Percentiles rank a stretch among this genome's conserved stretches.
Evolutionary conservation across 495 filamentous ascomycete species (phyloP).

Genomic region (Aspergillus saccharolyticus): DNA sequence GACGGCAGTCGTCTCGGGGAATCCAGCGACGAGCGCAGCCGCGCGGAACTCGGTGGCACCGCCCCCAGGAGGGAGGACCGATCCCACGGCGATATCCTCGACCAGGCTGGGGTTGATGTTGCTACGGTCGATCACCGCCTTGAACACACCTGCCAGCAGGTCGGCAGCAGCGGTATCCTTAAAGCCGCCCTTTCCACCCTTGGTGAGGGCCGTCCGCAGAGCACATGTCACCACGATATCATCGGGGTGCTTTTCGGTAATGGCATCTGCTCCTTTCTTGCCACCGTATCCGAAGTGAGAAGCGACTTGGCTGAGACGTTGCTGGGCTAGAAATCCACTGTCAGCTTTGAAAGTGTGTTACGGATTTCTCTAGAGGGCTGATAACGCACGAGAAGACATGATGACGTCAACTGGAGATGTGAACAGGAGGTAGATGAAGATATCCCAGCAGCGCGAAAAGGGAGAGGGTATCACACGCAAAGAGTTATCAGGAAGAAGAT

Average conservation of each 20-base stretch:
- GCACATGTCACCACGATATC: slow-evolving; percentile 89
- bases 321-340: slow-evolving; percentile 40
- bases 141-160: slow-evolving; percentile 78
- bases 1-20: slow-evolving; percentile 77
- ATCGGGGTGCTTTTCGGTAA: slow-evolving; percentile 61
- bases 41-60: slow-evolving; percentile 97
- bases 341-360: neutral
- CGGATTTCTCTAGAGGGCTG: neutral
- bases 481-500: neutral
- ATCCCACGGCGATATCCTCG: slow-evolving; percentile 89
- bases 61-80: slow-evolving; percentile 85
- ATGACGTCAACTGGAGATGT: slow-evolving; percentile 30
- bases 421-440: slow-evolving; percentile 5
- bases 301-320: slow-evolving; percentile 59
- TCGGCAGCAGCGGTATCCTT: slow-evolving; percentile 89
- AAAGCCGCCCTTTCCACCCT: slow-evolving; percentile 87
- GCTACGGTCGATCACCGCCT: slow-evolving; percentile 74
- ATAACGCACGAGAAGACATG: slow-evolving; percentile 40
- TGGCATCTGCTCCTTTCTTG: slow-evolving; percentile 44
- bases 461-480: neutral
- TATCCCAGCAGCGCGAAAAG: neutral
- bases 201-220: slow-evolving; percentile 86
- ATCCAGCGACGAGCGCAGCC: slow-evolving; percentile 84
- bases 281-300: slow-evolving; percentile 49
- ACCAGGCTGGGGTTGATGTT: slow-evolving; percentile 78